Conservation (phyloP, 2,329 filamentous ascomycete species). For the Phyllosticta citriasiana region DNA sequence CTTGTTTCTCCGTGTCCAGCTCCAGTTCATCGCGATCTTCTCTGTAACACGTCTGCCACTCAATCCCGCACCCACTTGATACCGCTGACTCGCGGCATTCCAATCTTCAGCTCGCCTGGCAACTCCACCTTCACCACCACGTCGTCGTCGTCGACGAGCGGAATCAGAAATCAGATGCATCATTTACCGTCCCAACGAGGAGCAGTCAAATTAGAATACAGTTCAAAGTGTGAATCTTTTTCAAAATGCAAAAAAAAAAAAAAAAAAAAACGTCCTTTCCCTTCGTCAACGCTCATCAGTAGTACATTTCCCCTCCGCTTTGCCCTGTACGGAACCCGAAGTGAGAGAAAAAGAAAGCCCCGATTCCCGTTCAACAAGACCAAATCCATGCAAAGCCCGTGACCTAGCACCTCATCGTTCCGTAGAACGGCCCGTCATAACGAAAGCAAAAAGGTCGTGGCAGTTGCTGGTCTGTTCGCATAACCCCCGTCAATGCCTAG, state of each 20-base stretch:
- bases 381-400: constrained; percentile 1
- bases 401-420: not conserved
- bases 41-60: not conserved
- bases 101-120: not conserved
- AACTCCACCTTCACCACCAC: not conserved
- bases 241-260: constrained; percentile 2
- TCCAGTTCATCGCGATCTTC: not conserved
- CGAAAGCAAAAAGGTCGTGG: constrained; percentile 1
- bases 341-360: not conserved
- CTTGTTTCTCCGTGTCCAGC: not conserved
- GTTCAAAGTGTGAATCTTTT: constrained; percentile 3
- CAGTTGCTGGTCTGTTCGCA: not conserved
- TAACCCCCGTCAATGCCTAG: not conserved
- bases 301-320: constrained; percentile 1
- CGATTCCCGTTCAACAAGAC: not conserved
- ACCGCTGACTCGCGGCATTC: not conserved
- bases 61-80: not conserved
- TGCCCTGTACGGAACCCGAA: constrained; percentile 1
- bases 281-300: constrained; percentile 8
- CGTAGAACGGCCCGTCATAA: constrained; percentile 3
- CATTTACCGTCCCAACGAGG: not conserved
- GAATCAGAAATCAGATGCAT: not conserved
- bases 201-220: constrained; percentile 9
- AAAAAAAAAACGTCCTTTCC: not conserved
- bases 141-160: not conserved